Evolutionary conservation across 2,329 filamentous ascomycete species (phyloP).

Genomic region (Colletotrichum karsti): DNA sequence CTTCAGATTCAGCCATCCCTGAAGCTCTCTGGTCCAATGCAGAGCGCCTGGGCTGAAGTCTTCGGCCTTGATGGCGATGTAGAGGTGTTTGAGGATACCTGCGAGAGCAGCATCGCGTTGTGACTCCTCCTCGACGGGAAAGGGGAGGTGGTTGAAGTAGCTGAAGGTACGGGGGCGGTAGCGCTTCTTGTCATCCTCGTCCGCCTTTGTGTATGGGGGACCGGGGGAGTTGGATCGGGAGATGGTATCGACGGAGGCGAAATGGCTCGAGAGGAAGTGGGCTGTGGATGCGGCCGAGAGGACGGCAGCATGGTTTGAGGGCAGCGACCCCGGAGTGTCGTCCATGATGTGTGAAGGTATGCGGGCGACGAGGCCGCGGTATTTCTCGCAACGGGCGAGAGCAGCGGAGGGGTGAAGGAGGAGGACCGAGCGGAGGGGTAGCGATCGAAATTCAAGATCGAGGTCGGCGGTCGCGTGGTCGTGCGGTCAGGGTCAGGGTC

Average conservation of each 20-base stretch:
- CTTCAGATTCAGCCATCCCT: slow-evolving; percentile 95
- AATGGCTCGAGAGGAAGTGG: slow-evolving; percentile 46
- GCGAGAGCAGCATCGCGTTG: slow-evolving; percentile 82
- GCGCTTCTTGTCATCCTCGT: slow-evolving; percentile 66
- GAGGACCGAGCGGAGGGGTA: slow-evolving; percentile 17
- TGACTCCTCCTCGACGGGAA: slow-evolving; percentile 81
- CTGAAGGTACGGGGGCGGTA: slow-evolving; percentile 91
- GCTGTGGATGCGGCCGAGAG: slow-evolving; percentile 42
- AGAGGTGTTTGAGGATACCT: slow-evolving; percentile 92
- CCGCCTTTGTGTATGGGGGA: slow-evolving; percentile 58
- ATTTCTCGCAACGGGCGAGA: neutral
- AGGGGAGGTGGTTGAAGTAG: slow-evolving; percentile 91
- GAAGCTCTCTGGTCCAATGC: slow-evolving; percentile 96
- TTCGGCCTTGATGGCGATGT: slow-evolving; percentile 88
- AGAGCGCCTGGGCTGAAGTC: slow-evolving; percentile 94
- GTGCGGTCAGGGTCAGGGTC: neutral
- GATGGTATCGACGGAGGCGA: slow-evolving; percentile 69
- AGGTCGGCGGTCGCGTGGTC: neutral
- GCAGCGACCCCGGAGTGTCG: slow-evolving; percentile 40
- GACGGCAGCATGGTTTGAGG: slow-evolving; percentile 41
- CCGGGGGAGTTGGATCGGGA: slow-evolving; percentile 90
- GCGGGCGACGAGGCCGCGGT: neutral
- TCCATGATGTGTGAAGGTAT: slow-evolving; percentile 37
- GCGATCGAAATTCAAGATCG: neutral
- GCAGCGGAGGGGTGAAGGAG: neutral